A percentile compares a stretch with the other conserved stretches of the same genome.
Conservation (phyloP, 345 rosid species). For the Murraya paniculata region DNA sequence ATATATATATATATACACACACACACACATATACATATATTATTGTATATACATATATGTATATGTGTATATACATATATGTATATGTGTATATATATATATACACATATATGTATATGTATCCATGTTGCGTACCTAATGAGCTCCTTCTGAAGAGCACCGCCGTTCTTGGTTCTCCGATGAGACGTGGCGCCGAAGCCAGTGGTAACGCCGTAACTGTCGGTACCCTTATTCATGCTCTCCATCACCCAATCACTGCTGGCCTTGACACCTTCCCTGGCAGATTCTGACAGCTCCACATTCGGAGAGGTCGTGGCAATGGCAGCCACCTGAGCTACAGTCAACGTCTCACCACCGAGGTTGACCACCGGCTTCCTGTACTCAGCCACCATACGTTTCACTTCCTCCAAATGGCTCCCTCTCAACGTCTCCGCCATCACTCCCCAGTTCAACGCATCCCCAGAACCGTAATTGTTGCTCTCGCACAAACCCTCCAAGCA, state of each 20-base stretch:
- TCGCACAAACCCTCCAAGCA: constrained; percentile 20
- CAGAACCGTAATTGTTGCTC: neutral
- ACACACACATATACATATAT: too few species aligned
- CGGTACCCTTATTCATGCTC: constrained; percentile 66
- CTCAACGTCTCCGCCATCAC: constrained; percentile 55
- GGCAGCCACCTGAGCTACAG: constrained; percentile 76
- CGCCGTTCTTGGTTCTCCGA: constrained; percentile 66
- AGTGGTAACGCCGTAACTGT: constrained; percentile 77
- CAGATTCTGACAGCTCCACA: constrained; percentile 62
- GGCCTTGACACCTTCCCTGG: constrained; percentile 63
- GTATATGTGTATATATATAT: too few species aligned
- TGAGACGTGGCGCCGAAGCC: constrained; percentile 80
- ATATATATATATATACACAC: too few species aligned
- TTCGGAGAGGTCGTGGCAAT: constrained; percentile 34
- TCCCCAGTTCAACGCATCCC: constrained; percentile 79
- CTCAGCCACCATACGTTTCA: constrained; percentile 71
- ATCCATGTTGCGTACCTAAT: constrained; percentile 47
- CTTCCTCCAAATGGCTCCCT: constrained; percentile 87
- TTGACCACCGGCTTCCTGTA: constrained; percentile 54
- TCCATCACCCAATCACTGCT: constrained; percentile 82
- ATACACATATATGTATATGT: too few species aligned
- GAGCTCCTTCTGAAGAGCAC: constrained; percentile 68
- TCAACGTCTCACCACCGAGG: constrained; percentile 77
- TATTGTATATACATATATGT: too few species aligned
- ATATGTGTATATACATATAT: too few species aligned